phyloP scores from a whole-genome alignment of 1,284 basidiomycete species.

The Tylopilus orsonianus region DNA sequence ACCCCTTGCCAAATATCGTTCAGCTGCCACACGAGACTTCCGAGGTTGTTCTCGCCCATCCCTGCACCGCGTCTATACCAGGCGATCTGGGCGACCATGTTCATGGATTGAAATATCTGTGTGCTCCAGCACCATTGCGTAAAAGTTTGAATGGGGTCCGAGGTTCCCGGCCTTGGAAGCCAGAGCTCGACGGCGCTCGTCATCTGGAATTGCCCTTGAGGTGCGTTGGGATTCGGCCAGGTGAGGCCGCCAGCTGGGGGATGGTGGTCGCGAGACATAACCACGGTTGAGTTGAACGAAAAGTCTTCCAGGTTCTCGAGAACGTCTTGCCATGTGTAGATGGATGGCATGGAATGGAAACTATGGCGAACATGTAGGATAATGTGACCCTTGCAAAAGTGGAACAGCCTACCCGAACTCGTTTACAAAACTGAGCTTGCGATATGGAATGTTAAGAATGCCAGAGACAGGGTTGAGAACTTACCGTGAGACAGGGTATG shows the following conservation, averaged over 20 bases:
- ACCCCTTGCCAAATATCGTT: conserved; percentile 70
- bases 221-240: conserved; percentile 60
- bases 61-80: conserved; percentile 61
- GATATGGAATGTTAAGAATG: not conserved
- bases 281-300: conserved; percentile 59
- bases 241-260: conserved; percentile 53
- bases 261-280: conserved; percentile 60
- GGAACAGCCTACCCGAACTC: conserved; percentile 51
- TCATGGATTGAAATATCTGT: conserved; percentile 57
- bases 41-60: conserved; percentile 57
- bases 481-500: conserved; percentile 53
- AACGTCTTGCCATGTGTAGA: conserved; percentile 63
- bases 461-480: not conserved
- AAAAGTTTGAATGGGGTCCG: conserved; percentile 55
- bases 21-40: conserved; percentile 62
- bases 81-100: conserved; percentile 58
- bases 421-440: conserved; percentile 48
- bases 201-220: conserved; percentile 56
- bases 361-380: conserved; percentile 28
- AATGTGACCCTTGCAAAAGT: not conserved
- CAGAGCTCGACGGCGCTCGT: conserved; percentile 49
- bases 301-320: conserved; percentile 51
- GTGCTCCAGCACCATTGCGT: conserved; percentile 64
- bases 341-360: conserved; percentile 66
- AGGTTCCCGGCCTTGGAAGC: conserved; percentile 52